Evolutionary conservation across 768 basidiomycete genomes (phyloP), one percentile per base, ranked within the genome.

Genomic region (Termitomyces eurrhizus): DNA sequence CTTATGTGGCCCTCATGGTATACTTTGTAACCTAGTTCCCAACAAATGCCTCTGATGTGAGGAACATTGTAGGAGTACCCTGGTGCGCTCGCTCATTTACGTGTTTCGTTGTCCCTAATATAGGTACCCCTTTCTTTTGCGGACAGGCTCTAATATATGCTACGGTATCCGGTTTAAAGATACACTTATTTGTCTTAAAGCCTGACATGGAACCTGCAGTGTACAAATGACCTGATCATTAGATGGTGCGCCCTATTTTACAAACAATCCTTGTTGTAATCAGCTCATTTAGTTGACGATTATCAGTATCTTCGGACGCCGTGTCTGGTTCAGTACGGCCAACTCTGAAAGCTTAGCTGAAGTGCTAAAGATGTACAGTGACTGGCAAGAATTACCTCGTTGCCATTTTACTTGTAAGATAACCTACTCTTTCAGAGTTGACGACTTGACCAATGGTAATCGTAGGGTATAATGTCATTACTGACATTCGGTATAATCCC

Each of bases 141-240:
- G 41, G 36, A 42, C 36, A 60, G 62, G 56, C 52, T 8, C 56
- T 60, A 46, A 46, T 60, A 12, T 64, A 61, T 37, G 37, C 61
- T 33, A 64, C 63, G 63, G 60, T 64, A 61, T 18, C 12, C 16
- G 3, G 24, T 44, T 48, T 16, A 36, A n/a, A 18, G 9, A 14
- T 21, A 16, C 9, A 33, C 4, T 18, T 5, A 24, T 18, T 35
- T 35, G 32, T 57, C 37, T 54, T 32, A 14, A 32, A 18, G 36
- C 36, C 16, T 35, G 14, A 41, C n/a, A 11, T 14, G 36, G 5
- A 18, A 16, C 42, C 11, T 21, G 11, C 44, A 64, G 63, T 56
- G 53, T 58, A 62, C 69, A 39, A 74, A 69, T 56, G 72, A 74
- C 50, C 52, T 72, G 42, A 64, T 72, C 48, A 67, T 76, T 39